Conservation (phyloP, 305 asterid genomes). For the Fraxinus greggii region DNA sequence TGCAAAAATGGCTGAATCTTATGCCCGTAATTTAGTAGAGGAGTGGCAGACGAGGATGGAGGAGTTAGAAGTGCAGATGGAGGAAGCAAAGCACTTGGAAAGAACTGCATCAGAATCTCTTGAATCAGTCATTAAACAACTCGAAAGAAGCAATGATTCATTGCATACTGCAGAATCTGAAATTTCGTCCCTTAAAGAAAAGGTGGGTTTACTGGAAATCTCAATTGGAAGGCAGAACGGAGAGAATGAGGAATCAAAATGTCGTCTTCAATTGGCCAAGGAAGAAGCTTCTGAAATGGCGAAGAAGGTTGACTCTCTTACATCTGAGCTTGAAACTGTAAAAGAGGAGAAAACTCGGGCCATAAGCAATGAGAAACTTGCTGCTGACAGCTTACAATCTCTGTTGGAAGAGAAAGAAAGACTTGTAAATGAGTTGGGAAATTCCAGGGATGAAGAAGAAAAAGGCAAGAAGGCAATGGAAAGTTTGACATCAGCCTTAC, state of each 20-base stretch:
- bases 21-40: constrained; percentile 65
- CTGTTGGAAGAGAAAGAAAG: constrained; percentile 76
- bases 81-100: constrained; percentile 78
- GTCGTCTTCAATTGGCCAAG: constrained; percentile 50
- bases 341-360: constrained; percentile 70
- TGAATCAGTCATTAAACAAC: constrained; percentile 75
- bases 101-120: constrained; percentile 84
- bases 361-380: constrained; percentile 73
- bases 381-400: constrained; percentile 65
- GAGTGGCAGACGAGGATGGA: constrained; percentile 73
- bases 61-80: constrained; percentile 55
- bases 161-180: constrained; percentile 74
- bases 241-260: constrained; percentile 70
- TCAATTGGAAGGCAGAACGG: constrained; percentile 60
- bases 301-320: constrained; percentile 62
- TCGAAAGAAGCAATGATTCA: constrained; percentile 71
- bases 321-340: constrained; percentile 58
- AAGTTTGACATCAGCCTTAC: constrained; percentile 87
- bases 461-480: constrained; percentile 89
- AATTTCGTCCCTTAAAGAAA: constrained; percentile 73
- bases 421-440: constrained; percentile 62
- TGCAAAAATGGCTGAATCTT: constrained; percentile 84
- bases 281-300: constrained; percentile 67
- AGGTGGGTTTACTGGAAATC: constrained; percentile 70
- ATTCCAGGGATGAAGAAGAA: constrained; percentile 85